Evolutionary conservation across 768 basidiomycete species (phyloP), one percentile per base, ranked within the genome.

Genomic region (Mycena galopus): DNA sequence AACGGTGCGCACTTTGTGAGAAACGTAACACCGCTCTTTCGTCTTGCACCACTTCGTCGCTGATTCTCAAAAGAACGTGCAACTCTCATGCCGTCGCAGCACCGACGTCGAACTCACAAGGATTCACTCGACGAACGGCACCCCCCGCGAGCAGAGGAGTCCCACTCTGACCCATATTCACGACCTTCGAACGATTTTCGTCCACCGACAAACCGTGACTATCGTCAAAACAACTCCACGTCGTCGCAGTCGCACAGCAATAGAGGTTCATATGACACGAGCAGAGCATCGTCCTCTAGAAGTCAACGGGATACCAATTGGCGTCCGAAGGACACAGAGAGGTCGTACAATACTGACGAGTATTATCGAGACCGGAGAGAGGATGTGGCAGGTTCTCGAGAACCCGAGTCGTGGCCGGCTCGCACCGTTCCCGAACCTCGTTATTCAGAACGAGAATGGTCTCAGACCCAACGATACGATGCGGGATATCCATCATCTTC

Each of bases 231-330:
- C 19, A 79, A 88, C 42, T 83, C 87, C 50, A 81, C 82, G 21
- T 83, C 88, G 64, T 69, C 70, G 39, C 44, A 71, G 64, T 69
- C 70, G 39, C 44, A 71, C 63, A 61, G 61, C 56, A 81, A 78
- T 74, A 85, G 86, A 71, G 73, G 79, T 32, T 77, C 84, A 23
- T 89, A 87, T 77, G 86, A 85, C 72, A 80, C 82, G 73, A 87
- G 79, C 78, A 86, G 89, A 77, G 81, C 85, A 14, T 83, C 88
- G 64, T 83, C 88, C 21, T 88, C 90, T 75, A 86, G 88, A 77
- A 85, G 82, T 76, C 87, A 84, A 77, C 89, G 84, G 76, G 86
- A 86, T 47, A 83, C 86, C 70, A 86, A 86, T 74, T 91, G 91
- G 89, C 86, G 86, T 69, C 82, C 84, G 69, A 79, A 81, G 67